Conservation (phyloP, 2,329 filamentous ascomycete genomes). For the Pseudogymnoascus sp. region DNA sequence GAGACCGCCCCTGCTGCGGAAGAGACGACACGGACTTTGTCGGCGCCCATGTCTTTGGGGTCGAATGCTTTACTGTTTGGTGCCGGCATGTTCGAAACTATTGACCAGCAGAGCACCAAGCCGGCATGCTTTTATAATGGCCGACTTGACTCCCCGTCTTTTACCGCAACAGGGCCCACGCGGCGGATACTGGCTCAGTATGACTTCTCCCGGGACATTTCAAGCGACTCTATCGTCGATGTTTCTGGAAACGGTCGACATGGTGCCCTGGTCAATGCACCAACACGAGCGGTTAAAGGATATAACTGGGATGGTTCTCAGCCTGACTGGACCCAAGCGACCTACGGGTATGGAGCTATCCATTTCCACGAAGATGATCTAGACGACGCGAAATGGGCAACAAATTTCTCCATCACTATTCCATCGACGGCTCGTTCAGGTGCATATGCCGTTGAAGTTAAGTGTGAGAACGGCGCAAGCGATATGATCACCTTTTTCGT, state of each 20-base stretch:
- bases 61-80: constrained; percentile 8
- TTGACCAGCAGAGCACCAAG: neutral
- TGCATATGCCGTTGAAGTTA: constrained; percentile 27
- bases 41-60: neutral
- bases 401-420: constrained; percentile 26
- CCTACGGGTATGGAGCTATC: constrained; percentile 31
- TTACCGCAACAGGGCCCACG: constrained; percentile 12
- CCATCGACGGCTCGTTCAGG: constrained; percentile 21
- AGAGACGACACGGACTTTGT: neutral
- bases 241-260: constrained; percentile 22
- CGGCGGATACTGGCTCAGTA: constrained; percentile 13
- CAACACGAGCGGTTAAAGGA: constrained; percentile 29
- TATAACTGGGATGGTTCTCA: constrained; percentile 29
- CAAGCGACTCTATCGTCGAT: constrained; percentile 23
- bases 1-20: constrained; percentile 3
- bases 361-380: constrained; percentile 35
- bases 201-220: constrained; percentile 22
- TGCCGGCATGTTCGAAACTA: constrained; percentile 10
- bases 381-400: constrained; percentile 31
- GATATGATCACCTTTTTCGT: constrained; percentile 32
- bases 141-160: constrained; percentile 17
- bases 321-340: constrained; percentile 28
- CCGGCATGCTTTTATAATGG: constrained; percentile 19
- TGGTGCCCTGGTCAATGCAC: constrained; percentile 29
- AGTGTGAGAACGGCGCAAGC: constrained; percentile 15